phyloP scores from a whole-genome alignment of 345 rosid species.

The Rhizophora apiculata region DNA sequence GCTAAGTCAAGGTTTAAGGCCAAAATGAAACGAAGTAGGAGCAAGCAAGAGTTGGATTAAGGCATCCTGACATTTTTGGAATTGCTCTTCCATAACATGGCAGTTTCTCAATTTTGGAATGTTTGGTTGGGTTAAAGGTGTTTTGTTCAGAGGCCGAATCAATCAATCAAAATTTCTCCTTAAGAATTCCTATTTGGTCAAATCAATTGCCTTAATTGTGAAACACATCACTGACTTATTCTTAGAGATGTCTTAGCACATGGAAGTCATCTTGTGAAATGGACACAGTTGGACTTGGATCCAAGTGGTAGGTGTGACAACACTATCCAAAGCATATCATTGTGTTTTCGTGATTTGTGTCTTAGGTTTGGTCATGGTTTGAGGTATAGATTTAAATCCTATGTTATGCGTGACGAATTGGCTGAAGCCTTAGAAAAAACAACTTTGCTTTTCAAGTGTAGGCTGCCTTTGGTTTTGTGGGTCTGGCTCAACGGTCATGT shows the following conservation, averaged over 20 bases:
- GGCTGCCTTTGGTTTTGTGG: no score
- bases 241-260: not conserved
- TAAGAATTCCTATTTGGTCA: not conserved
- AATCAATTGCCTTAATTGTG: not conserved
- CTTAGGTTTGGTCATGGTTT: not conserved
- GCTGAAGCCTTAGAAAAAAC: not conserved
- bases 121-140: not conserved
- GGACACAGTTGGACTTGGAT: not conserved
- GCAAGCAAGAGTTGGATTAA: conserved; percentile 67
- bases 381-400: not conserved
- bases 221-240: not conserved
- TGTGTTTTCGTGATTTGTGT: not conserved
- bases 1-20: conserved; percentile 89
- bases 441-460: not conserved
- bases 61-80: conserved; percentile 4
- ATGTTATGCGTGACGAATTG: not conserved
- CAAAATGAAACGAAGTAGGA: conserved; percentile 89
- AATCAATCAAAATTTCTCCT: not conserved
- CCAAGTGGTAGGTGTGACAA: not conserved
- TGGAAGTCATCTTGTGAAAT: not conserved
- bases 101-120: not conserved
- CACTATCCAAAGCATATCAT: not conserved
- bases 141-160: not conserved
- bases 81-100: not conserved
- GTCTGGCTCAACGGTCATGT: no score